Evolutionary conservation across 805 yeast species (phyloP), one percentile per base, ranked within the genome.

Genomic region (Zygoascus bituminiphila): DNA sequence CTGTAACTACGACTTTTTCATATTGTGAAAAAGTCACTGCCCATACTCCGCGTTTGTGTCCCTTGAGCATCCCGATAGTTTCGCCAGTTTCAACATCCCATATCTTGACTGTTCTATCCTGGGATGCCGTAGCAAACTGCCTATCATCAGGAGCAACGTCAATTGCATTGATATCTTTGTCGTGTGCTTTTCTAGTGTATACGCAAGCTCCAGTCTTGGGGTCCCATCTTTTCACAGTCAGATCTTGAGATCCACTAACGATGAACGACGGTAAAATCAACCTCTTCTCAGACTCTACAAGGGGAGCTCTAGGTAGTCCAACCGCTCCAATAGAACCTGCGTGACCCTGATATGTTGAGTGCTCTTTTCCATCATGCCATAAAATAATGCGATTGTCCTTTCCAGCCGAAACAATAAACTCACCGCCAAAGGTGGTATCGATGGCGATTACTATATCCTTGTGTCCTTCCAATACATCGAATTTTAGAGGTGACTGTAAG

Each of bases 11-110:
- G 1, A 82, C 64, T 64, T 86, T 82, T 58, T 88, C 96, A 64
- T 74, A 84, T 22, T 46, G 52, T 58, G 88, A 85, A 63, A 93
- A 93, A 53, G 76, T 75, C 26, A 88, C 81, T 61, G 87, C 94
- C 95, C 98, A 93, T 40, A 93, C 76, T 10, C 98, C 98, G 59
- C 99, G 78, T 62, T 82, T 84, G 66, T 93, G 99, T 15, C 96
- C 97, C 52, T 80, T 79, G 53, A 93, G 69, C 6, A 91, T 73
- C 7, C 95, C 96, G 17, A 85, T 70, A 2, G 83, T 79, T 65
- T 93, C 97, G 50, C 98, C 98, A n/a, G 78, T 69, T 39, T 79
- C 84, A 22, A 80, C 61, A 61, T 84, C 82, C 98, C 98, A 93
- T 2, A 93, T 69, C 61, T 93, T 93, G 51, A 85, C 93, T 1